phyloP scores from a whole-genome alignment of 495 filamentous ascomycete species.

The Lasiosphaeria hispida region DNA sequence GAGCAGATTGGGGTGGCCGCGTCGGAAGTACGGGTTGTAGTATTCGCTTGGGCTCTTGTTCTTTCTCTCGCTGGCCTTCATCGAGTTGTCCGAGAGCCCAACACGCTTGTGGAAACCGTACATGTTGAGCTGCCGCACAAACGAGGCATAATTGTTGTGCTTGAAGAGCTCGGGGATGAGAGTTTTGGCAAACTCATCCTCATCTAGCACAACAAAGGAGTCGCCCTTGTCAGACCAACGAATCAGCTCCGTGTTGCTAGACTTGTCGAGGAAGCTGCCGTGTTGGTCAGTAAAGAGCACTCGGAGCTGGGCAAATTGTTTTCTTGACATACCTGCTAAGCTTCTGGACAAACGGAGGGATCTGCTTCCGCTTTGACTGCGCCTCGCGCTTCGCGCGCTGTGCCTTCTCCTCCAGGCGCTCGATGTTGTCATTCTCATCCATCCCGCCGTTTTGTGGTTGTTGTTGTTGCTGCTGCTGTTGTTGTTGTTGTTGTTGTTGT shows the following conservation, averaged over 20 bases:
- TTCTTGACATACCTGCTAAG: constrained; percentile 73
- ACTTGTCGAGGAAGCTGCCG: constrained; percentile 83
- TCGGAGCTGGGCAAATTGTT: background rate
- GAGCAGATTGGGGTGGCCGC: constrained; percentile 85
- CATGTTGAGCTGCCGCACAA: constrained; percentile 98
- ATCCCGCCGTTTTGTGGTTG: constrained; percentile 33
- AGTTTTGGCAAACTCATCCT: constrained; percentile 98
- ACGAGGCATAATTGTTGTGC: constrained; percentile 98
- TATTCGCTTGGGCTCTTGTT: constrained; percentile 98
- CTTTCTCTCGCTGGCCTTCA: constrained; percentile 94
- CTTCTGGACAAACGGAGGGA: constrained; percentile 98
- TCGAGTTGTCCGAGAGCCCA: constrained; percentile 92
- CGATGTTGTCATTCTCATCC: constrained; percentile 67
- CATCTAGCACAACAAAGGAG: constrained; percentile 94
- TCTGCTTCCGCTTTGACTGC: constrained; percentile 83
- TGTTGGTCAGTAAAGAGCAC: constrained; percentile 1
- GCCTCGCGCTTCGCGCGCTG: constrained; percentile 76
- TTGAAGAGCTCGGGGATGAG: constrained; percentile 98
- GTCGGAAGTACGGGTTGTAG: constrained; percentile 92
- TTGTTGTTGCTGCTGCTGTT: too few species aligned
- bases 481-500: too few species aligned
- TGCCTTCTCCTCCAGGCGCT: constrained; percentile 73
- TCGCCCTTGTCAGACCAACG: constrained; percentile 96
- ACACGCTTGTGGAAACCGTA: constrained; percentile 99
- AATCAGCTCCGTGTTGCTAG: constrained; percentile 89